A percentile compares a stretch with the other conserved stretches of the same genome.
Conservation (phyloP, 2,329 filamentous ascomycete species). For the Trichophyton schoenleinii region DNA sequence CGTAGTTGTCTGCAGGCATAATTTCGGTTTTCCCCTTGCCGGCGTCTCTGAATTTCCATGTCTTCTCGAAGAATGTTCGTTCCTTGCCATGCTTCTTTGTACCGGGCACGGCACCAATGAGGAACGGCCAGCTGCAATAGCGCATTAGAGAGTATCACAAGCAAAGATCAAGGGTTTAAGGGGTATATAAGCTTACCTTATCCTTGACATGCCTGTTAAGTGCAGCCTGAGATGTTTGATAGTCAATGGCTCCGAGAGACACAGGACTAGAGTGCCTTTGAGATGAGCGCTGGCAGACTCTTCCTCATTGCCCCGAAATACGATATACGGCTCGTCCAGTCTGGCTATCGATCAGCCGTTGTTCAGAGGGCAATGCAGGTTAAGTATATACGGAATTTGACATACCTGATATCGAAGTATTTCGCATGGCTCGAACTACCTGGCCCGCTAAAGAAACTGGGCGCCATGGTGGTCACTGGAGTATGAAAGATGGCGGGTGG, state of each 20-base stretch:
- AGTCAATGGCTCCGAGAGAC: conserved; percentile 54
- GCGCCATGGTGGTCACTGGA: conserved; percentile 24
- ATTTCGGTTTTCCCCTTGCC: conserved; percentile 40
- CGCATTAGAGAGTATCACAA: neutral
- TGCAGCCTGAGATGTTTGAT: conserved; percentile 63
- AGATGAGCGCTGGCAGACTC: conserved; percentile 65
- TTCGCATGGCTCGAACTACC: conserved; percentile 35
- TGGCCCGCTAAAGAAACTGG: conserved; percentile 34
- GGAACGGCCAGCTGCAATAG: conserved; percentile 14
- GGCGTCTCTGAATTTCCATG: conserved; percentile 55
- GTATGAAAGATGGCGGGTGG: neutral
- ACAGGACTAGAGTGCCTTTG: conserved; percentile 61
- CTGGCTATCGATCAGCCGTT: conserved; percentile 22
- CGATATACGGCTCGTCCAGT: conserved; percentile 65
- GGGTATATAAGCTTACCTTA: conserved; percentile 44
- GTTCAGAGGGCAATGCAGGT: conserved; percentile 5
- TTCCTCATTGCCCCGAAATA: conserved; percentile 61
- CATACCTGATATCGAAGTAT: conserved; percentile 38
- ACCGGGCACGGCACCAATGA: conserved; percentile 23
- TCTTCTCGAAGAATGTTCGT: conserved; percentile 51
- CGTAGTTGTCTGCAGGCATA: conserved; percentile 63
- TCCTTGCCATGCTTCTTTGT: conserved; percentile 31
- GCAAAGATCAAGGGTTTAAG: neutral
- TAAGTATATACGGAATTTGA: neutral
- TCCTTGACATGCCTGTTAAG: conserved; percentile 55